Evolutionary conservation across 495 filamentous ascomycete species (phyloP).

Genomic region (Trichoderma reesei): DNA sequence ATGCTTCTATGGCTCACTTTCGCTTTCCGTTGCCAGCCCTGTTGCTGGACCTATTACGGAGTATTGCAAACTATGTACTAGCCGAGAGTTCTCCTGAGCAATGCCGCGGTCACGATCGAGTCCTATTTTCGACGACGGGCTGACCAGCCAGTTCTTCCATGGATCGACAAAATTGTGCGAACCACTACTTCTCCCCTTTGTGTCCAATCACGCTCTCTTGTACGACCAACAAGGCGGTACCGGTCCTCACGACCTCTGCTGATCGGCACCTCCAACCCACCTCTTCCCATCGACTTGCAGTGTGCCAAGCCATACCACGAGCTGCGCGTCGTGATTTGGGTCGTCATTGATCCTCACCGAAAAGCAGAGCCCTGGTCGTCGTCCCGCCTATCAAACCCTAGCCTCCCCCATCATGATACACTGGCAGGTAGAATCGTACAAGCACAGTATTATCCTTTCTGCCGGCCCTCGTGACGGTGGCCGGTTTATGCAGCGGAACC

Average conservation of each 20-base stretch:
- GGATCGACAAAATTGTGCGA: neutral
- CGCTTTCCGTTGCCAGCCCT: neutral
- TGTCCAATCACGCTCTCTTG: neutral
- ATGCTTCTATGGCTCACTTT: neutral
- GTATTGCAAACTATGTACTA: too few species aligned
- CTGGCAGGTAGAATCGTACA: neutral
- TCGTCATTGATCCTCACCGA: neutral
- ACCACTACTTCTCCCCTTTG: neutral
- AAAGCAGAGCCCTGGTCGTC: neutral
- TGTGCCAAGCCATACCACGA: neutral
- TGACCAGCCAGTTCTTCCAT: neutral
- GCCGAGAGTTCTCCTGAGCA: neutral
- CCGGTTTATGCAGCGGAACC: neutral
- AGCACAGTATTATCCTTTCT: neutral
- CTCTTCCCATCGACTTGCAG: too few species aligned
- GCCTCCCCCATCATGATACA: neutral
- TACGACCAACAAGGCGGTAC: neutral
- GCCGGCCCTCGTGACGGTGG: neutral
- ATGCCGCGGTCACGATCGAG: neutral
- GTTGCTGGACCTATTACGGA: too few species aligned
- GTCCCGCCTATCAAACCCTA: slow-evolving; percentile 1
- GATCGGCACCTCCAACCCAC: neutral
- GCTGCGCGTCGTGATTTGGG: neutral
- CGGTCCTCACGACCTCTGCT: neutral
- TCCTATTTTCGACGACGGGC: neutral